Percentiles rank a stretch among this genome's conserved stretches.
phyloP scores from a whole-genome alignment of 2,329 filamentous ascomycete species.

The Neonectria punicea region DNA sequence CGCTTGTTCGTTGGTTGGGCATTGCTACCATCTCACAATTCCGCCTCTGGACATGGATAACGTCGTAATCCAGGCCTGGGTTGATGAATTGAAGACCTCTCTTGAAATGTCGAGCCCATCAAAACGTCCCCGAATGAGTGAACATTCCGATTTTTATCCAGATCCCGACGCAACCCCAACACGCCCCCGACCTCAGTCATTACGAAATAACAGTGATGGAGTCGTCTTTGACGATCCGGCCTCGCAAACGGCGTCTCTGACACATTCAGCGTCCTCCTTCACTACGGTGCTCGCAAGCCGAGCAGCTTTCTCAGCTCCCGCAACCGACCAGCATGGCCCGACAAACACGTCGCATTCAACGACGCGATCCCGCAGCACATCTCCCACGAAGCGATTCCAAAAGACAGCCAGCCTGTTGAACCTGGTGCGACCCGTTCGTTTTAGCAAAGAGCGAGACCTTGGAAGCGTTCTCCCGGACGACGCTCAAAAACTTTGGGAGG shows the following conservation, averaged over 20 bases:
- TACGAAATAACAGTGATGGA: background rate
- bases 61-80: no score
- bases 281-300: background rate
- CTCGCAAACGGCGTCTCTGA: background rate
- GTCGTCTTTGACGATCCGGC: background rate
- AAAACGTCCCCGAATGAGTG: background rate
- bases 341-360: slow-evolving; percentile 3
- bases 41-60: no score
- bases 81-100: background rate
- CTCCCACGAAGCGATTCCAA: slow-evolving; percentile 12
- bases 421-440: slow-evolving; percentile 12
- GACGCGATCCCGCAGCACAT: slow-evolving; percentile 4
- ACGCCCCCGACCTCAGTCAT: background rate
- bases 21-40: no score
- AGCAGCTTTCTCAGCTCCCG: slow-evolving; percentile 1
- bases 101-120: background rate
- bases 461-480: slow-evolving; percentile 1
- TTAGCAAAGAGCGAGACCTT: background rate
- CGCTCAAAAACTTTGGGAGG: background rate
- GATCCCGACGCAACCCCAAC: background rate
- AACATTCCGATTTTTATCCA: background rate
- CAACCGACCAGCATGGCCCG: background rate
- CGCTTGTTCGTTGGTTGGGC: no score
- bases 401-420: slow-evolving; percentile 9
- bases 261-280: background rate